Base-by-base conservation (phyloP, 1,284 basidiomycete species). In the Phellinidium pouzarii region DNA sequence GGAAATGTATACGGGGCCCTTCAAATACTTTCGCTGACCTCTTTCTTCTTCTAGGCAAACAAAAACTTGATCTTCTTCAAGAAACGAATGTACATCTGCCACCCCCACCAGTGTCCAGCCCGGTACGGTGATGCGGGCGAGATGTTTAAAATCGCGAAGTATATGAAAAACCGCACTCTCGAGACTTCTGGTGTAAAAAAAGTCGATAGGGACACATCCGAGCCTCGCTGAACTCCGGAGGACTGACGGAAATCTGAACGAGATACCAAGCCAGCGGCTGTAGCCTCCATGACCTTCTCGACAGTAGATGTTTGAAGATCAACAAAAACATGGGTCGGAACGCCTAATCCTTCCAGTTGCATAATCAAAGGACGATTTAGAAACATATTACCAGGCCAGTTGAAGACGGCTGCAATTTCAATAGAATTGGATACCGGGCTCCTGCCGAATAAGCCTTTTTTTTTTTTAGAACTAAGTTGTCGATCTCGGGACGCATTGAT, bases 311-410 rank as follows among this genome's bases (percentile, higher is more conserved):
- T 70, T 61, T 87, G 85, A 40, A 80, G 71, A 1, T 61, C 52
- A 54, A 80, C 64, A 66, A 88, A 86, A 1, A 74, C 71, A 1
- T 73, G 61, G 52, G 73, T 75, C 0, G 68, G 67, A 19, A 86
- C 71, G 0, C 82, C 82, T 2, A 76, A 65, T 2, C 64, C 69
- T 46, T 76, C 84, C 3, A 87, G 65, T n/a, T 87, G 68, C 79
- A 82, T 83, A 59, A 87, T 82, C 17, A 87, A 66, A 0, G 83
- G 83, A 0, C 83, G 70, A 57, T 87, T 84, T n/a, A 87, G 70
- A 59, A 74, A 84, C 57, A 72, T 82, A 9, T 66, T 65, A 9
- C 75, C 73, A 0, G 84, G 82, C 51, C 70, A 70, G 58, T 79
- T 75, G 64, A 87, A 87, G 3, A 78, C 75, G 36, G 72, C 66